Evolutionary conservation across 1,284 basidiomycete genomes (phyloP), one percentile per base, ranked within the genome.

Genomic region (Meira miltonrushii): DNA sequence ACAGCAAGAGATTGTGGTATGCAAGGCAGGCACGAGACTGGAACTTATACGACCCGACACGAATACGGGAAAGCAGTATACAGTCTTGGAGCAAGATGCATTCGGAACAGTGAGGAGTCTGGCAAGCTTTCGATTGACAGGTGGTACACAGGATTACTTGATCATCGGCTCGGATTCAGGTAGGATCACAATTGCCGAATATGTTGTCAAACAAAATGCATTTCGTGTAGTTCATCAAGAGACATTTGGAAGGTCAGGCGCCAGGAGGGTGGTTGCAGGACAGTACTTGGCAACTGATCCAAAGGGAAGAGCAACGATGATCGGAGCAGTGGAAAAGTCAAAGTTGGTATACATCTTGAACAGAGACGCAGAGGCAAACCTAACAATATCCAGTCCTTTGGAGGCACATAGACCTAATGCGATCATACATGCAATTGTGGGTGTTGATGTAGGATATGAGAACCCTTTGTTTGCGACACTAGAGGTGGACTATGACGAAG

Each of bases 291-390:
- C 75, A 0, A 67, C 70, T n/a, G 75, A 78, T 48, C 74, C 75
- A 17, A 78, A 78, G 17, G 75, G 75, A 9, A 59, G 75, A 21
- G 75, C 75, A 0, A 69, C 69, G 38, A 71, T 78, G 64, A 74
- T 78, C 33, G 71, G 71, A 37, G 74, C 75, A 10, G 63, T 77
- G 53, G 75, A 78, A 54, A 75, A 74, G 59, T 60, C 67, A 21
- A 78, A 77, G 61, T 64, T 78, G 28, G 74, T 78, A 44, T 78
- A 78, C 58, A 66, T 77, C 33, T 64, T 78, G 52, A 78, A 78
- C 51, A 61, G 75, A 49, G 75, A 78, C 43, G 61, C 73, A 2
- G 70, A 69, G n/a, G 73, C 74, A 11, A 75, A 77, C 39, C 68
- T 78, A 40, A 78, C 75, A 39, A 78, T 78, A 40, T 74, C 73